Evolutionary conservation across 352 stramenopile species (phyloP).

Genomic region (Phytophthora tubulina): DNA sequence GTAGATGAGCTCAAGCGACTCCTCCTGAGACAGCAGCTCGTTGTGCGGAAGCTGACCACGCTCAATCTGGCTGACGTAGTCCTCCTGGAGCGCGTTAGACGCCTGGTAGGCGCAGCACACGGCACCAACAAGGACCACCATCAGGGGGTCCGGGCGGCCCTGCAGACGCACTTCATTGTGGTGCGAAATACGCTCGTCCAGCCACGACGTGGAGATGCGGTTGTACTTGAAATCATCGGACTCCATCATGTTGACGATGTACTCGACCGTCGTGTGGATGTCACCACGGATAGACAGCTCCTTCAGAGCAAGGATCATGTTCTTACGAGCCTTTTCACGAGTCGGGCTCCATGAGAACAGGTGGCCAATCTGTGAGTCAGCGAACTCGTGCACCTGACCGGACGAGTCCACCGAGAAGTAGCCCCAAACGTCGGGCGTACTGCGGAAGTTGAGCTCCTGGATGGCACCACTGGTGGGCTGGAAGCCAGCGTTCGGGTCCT

Average conservation of each 20-base stretch:
- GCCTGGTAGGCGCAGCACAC: slow-evolving; percentile 87
- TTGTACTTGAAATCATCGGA: slow-evolving; percentile 99
- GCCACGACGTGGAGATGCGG: slow-evolving; percentile 99
- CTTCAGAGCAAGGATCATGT: slow-evolving; percentile 98
- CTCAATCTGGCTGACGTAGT: slow-evolving; percentile 88
- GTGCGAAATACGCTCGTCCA: slow-evolving; percentile 96
- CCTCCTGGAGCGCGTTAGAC: slow-evolving; percentile 73
- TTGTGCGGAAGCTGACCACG: slow-evolving; percentile 94
- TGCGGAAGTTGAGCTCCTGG: slow-evolving; percentile 99
- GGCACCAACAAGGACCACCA: slow-evolving; percentile 91
- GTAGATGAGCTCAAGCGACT: slow-evolving; percentile 98
- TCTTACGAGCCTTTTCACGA: slow-evolving; percentile 97
- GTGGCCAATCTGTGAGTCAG: slow-evolving; percentile 99
- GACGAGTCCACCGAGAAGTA: slow-evolving; percentile 99
- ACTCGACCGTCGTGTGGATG: slow-evolving; percentile 99
- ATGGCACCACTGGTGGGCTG: slow-evolving; percentile 98
- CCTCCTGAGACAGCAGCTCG: slow-evolving; percentile 83
- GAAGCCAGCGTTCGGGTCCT: slow-evolving; percentile 99
- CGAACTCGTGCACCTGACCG: slow-evolving; percentile 99
- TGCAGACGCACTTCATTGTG: slow-evolving; percentile 92
- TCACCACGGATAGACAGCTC: slow-evolving; percentile 99
- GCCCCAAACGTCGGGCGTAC: slow-evolving; percentile 99
- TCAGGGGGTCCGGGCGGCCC: slow-evolving; percentile 83
- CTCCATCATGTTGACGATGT: slow-evolving; percentile 99
- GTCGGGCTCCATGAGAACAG: slow-evolving; percentile 98